phyloP scores from a whole-genome alignment of 2,329 filamentous ascomycete species.

The Botrytis squamosa region DNA sequence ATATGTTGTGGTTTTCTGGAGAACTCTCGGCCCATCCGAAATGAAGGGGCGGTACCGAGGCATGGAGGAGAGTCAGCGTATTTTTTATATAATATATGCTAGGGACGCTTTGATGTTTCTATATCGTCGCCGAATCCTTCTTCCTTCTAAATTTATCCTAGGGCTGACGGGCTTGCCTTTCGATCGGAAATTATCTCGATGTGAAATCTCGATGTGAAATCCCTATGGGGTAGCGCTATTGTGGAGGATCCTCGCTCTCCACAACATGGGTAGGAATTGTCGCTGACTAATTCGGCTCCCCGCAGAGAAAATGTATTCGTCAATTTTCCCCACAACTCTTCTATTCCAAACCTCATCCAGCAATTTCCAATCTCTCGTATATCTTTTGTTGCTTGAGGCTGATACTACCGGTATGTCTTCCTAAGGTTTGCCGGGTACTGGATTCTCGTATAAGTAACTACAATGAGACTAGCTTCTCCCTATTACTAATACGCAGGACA shows the following conservation, averaged over 20 bases:
- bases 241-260: not conserved
- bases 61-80: not conserved
- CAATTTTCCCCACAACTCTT: not conserved
- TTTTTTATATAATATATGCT: not conserved
- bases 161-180: not conserved
- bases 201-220: not conserved
- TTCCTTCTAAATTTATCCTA: not conserved
- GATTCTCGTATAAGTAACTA: not conserved
- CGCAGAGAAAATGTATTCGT: not conserved
- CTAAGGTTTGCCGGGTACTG: not conserved
- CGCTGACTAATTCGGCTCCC: not conserved
- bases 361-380: not conserved
- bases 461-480: not conserved
- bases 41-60: conserved; percentile 6
- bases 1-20: not conserved
- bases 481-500: not conserved
- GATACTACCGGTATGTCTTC: not conserved
- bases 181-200: no score
- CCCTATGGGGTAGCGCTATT: not conserved
- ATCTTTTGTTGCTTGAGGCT: not conserved
- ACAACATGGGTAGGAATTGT: not conserved
- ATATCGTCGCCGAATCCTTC: not conserved
- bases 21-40: not conserved
- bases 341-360: not conserved
- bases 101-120: not conserved